A percentile compares a stretch with the other conserved stretches of the same genome.
Evolutionary conservation across 768 basidiomycete species (phyloP).

Genomic region (Podaxis rugospora): DNA sequence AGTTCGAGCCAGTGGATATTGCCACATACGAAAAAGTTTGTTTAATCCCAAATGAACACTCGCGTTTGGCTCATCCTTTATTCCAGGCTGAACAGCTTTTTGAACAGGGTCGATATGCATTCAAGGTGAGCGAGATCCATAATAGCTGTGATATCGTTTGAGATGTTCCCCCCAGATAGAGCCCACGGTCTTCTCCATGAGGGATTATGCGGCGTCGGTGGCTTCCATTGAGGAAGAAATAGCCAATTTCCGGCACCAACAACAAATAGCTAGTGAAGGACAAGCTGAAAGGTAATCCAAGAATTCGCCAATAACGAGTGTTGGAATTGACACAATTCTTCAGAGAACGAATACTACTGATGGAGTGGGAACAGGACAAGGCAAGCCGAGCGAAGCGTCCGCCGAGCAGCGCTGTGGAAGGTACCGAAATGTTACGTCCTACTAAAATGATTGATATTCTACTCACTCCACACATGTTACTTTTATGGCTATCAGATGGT

Average conservation of each 20-base stretch:
- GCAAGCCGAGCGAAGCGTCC: neutral
- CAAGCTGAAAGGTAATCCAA: conserved; percentile 38
- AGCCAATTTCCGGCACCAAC: conserved; percentile 33
- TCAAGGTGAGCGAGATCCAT: conserved; percentile 32
- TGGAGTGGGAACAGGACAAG: conserved; percentile 4
- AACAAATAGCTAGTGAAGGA: conserved; percentile 26
- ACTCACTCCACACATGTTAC: neutral
- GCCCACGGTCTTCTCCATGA: conserved; percentile 47
- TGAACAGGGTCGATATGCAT: conserved; percentile 47
- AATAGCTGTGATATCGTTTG: conserved; percentile 7
- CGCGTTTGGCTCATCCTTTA: neutral
- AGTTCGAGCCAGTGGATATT: conserved; percentile 44
- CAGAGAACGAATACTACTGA: neutral
- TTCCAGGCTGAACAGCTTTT: conserved; percentile 46
- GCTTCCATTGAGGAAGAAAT: conserved; percentile 38
- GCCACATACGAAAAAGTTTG: conserved; percentile 44
- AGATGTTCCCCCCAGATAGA: conserved; percentile 34
- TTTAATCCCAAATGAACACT: neutral
- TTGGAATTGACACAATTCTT: conserved; percentile 35
- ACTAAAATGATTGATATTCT: neutral
- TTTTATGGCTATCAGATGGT: neutral
- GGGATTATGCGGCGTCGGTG: conserved; percentile 39
- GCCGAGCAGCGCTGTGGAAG: neutral
- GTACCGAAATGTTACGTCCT: neutral
- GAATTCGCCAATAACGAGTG: conserved; percentile 30